Base-by-base conservation (phyloP, 2,329 filamentous ascomycete genomes). In the Trichoderma lentiforme region DNA sequence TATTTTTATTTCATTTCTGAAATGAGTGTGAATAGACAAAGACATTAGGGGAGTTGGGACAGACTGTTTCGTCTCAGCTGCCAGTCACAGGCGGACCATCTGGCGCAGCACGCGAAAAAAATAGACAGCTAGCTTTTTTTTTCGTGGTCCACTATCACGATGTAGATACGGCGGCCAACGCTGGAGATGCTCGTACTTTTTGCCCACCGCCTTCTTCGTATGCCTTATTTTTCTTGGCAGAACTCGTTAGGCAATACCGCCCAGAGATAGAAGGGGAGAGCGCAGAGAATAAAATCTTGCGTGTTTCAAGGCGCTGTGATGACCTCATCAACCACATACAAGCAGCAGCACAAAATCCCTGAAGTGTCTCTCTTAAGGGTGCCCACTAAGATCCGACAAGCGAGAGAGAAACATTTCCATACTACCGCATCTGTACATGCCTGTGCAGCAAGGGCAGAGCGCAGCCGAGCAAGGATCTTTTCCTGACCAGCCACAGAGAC, bases 351-450 rank as follows among this genome's bases (percentile, higher is more conserved):
- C 65, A 69, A 18, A 24, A n/a, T 30, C 21, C 34, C 15, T 66
- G 18, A 11, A 6, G 2, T 67, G 47, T 67, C 51, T 57, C 51
- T 57, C 64, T 39, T 14, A 12, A 61, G 56, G 39, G 36, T 39
- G 53, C 26, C 53, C 14, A 39, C 24, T 12, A 64, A 30, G 62
- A 51, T 64, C 36, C 28, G 21, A 36, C 67, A 70, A 70, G 67
- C 56, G 66, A 70, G 36, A 70, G 36, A 62, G 67, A 70, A 62
- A 53, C 67, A 70, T 39, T 39, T 34, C 32, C 32, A 34, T 34
- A 34, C 32, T 15, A 21, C 57, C 15, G 57, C 67, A 61, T 62
- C 47, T 53, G 47, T 53, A 21, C 47, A 53, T 53, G 32, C 39
- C 57, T 62, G 57, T 30, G 36, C 56, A 28, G 57, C 39, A 53